phyloP scores from a whole-genome alignment of 257 asterid genomes.

The Buddleja alternifolia region DNA sequence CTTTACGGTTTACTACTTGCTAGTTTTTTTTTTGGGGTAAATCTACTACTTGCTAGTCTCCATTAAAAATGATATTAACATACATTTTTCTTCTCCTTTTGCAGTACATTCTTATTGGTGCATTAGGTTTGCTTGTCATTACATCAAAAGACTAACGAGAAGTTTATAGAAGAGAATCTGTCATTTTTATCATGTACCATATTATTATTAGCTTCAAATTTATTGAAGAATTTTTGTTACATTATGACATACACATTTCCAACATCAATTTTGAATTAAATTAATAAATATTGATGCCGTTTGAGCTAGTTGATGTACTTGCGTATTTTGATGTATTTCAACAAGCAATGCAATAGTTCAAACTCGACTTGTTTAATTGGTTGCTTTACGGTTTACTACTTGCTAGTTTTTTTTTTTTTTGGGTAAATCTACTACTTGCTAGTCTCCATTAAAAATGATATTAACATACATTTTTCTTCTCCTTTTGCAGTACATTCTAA shows the following conservation, averaged over 20 bases:
- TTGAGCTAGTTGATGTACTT: too few relatives aligned
- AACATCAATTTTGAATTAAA: neutral
- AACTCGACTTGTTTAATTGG: too few relatives aligned
- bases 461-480: neutral
- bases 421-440: too few relatives aligned
- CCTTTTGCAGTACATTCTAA: slow-evolving; percentile 57
- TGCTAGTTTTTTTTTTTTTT: too few relatives aligned
- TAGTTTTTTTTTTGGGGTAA: too few relatives aligned
- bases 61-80: slow-evolving; percentile 20
- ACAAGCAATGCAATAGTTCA: too few relatives aligned
- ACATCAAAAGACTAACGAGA: slow-evolving; percentile 52
- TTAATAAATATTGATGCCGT: neutral
- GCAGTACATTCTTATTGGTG: slow-evolving; percentile 68
- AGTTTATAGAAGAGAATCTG: slow-evolving; percentile 7
- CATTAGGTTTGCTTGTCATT: slow-evolving; percentile 51
- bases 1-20: too few relatives aligned
- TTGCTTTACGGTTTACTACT: too few relatives aligned
- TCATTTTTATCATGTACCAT: neutral
- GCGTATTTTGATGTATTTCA: too few relatives aligned
- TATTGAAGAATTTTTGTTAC: neutral
- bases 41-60: too few relatives aligned
- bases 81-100: neutral
- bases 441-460: too few relatives aligned
- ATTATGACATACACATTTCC: neutral
- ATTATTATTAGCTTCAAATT: neutral